Evolutionary conservation across 768 basidiomycete species (phyloP).

Genomic region (Tephrocybe sp.): DNA sequence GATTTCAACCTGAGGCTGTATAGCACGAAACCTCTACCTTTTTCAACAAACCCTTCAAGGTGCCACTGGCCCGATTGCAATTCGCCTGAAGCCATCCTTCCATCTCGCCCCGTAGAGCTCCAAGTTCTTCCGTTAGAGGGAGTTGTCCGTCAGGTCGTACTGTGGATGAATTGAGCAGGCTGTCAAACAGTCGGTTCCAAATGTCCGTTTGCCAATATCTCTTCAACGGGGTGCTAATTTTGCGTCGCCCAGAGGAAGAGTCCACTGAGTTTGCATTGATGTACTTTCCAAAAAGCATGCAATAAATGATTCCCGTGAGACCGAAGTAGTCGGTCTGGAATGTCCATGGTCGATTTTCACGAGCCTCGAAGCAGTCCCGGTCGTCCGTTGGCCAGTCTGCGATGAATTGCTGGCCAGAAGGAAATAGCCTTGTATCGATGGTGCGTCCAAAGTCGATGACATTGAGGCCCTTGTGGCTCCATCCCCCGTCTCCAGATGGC

Average conservation of each 20-base stretch:
- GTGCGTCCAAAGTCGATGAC: constrained; percentile 98
- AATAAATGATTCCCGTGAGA: constrained; percentile 91
- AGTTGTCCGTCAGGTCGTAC: constrained; percentile 56
- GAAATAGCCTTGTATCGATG: constrained; percentile 84
- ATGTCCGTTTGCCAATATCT: constrained; percentile 94
- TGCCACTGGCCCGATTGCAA: constrained; percentile 82
- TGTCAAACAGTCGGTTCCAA: constrained; percentile 83
- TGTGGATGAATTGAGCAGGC: constrained; percentile 79
- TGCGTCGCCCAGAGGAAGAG: constrained; percentile 44
- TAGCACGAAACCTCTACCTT: constrained; percentile 69
- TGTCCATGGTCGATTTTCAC: constrained; percentile 83
- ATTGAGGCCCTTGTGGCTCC: constrained; percentile 85
- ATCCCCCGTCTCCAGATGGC: constrained; percentile 77
- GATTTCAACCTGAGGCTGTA: constrained; percentile 8
- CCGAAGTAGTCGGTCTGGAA: constrained; percentile 97
- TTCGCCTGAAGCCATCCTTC: constrained; percentile 85
- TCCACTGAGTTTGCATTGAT: constrained; percentile 71
- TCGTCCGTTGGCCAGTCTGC: constrained; percentile 90
- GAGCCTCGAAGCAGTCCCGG: constrained; percentile 90
- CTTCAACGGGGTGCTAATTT: constrained; percentile 77
- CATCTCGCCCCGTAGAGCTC: constrained; percentile 71
- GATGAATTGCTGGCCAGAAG: constrained; percentile 73
- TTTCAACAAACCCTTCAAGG: constrained; percentile 79
- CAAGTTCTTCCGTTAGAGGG: constrained; percentile 74
- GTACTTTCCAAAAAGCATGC: constrained; percentile 96